phyloP scores from a whole-genome alignment of 2,329 filamentous ascomycete genomes.

The Hypoxylon sp. region DNA sequence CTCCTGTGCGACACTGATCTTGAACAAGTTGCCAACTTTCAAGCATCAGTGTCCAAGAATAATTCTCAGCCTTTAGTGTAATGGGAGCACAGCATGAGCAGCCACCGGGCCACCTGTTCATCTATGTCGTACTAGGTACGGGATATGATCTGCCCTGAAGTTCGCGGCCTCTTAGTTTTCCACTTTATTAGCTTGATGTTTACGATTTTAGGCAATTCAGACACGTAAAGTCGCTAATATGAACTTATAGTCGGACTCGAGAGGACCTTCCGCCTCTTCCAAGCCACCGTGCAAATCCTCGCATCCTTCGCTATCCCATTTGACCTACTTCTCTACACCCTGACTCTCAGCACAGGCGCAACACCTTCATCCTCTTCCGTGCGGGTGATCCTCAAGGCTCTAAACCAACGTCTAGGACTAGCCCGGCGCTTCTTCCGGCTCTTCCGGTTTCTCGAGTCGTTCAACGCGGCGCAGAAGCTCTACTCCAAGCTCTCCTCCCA shows the following conservation, averaged over 20 bases:
- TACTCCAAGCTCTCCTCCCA: slow-evolving; percentile 53
- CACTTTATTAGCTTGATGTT: neutral
- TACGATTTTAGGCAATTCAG: neutral
- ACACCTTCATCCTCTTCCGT: slow-evolving; percentile 51
- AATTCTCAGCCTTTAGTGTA: neutral
- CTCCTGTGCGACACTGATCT: neutral
- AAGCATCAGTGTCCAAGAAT: neutral
- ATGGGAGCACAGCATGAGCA: neutral
- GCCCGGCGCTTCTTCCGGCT: slow-evolving; percentile 75
- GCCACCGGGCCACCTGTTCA: too few species aligned
- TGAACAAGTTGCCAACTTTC: neutral
- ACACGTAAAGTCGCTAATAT: slow-evolving; percentile 17
- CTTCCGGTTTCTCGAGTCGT: slow-evolving; percentile 76
- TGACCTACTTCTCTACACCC: slow-evolving; percentile 52
- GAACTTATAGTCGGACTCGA: slow-evolving; percentile 70
- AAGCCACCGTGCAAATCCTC: slow-evolving; percentile 66
- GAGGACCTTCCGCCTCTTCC: slow-evolving; percentile 71
- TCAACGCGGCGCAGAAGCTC: slow-evolving; percentile 65
- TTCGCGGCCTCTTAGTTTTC: neutral
- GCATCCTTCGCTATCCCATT: slow-evolving; percentile 62
- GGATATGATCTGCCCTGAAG: too few species aligned
- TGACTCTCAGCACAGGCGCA: slow-evolving; percentile 36
- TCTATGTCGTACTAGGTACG: too few species aligned
- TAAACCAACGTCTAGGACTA: slow-evolving; percentile 63
- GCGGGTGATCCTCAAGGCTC: slow-evolving; percentile 52